Conservation (phyloP, 2,329 filamentous ascomycete species). For the Chaetomiaceae sp. region DNA sequence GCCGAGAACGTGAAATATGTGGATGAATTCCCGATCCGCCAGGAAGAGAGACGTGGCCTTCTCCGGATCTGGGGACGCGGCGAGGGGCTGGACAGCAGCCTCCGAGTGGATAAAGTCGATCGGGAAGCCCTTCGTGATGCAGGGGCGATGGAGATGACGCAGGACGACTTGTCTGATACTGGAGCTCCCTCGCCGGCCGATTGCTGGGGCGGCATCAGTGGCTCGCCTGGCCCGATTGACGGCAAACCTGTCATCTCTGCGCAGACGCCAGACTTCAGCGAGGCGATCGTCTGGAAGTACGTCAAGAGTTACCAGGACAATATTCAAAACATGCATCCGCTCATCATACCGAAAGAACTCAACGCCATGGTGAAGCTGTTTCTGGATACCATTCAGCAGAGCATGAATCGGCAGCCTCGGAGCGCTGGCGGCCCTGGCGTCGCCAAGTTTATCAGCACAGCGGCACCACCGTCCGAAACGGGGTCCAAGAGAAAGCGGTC, state of each 20-base stretch:
- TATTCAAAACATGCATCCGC: slow-evolving; percentile 62
- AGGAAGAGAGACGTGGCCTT: slow-evolving; percentile 69
- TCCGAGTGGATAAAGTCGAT: slow-evolving; percentile 36
- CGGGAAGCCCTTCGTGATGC: slow-evolving; percentile 38
- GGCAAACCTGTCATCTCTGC: slow-evolving; percentile 37
- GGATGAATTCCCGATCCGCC: slow-evolving; percentile 69
- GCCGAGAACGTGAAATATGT: slow-evolving; percentile 51
- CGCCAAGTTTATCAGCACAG: slow-evolving; percentile 22
- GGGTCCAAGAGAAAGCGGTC: slow-evolving; percentile 55
- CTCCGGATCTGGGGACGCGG: slow-evolving; percentile 74
- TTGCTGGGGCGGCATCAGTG: slow-evolving; percentile 57
- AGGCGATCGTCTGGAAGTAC: slow-evolving; percentile 47
- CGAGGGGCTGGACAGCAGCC: slow-evolving; percentile 61
- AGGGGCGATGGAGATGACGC: slow-evolving; percentile 32
- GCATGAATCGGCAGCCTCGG: slow-evolving; percentile 23
- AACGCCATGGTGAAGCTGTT: slow-evolving; percentile 51
- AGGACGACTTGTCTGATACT: slow-evolving; percentile 43
- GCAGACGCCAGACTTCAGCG: slow-evolving; percentile 52
- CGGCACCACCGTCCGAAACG: slow-evolving; percentile 24
- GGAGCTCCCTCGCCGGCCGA: slow-evolving; percentile 52
- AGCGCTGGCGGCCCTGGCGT: slow-evolving; percentile 11
- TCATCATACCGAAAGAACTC: slow-evolving; percentile 52
- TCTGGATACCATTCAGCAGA: slow-evolving; percentile 43
- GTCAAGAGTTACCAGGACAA: slow-evolving; percentile 56
- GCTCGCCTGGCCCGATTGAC: slow-evolving; percentile 40